A percentile compares a stretch with the other conserved stretches of the same genome.
These are phyloP conservation scores for Adenanthera pavonina DNA, from an alignment of 306 rosid species.

Conservation along the genomic window DNA sequence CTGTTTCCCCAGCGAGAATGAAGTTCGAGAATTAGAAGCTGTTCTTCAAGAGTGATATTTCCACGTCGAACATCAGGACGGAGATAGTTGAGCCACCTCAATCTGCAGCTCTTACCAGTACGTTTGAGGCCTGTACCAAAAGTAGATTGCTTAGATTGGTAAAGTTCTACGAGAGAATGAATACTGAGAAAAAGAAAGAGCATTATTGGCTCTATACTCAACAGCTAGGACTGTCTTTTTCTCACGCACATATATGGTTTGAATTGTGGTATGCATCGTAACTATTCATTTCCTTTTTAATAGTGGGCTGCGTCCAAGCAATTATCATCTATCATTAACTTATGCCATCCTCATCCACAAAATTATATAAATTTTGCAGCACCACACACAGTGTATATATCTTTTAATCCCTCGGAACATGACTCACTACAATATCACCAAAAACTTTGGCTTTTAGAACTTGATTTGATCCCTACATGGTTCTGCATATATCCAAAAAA, in stretches of 20 bases:
- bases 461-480: neutral
- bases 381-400: neutral
- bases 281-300: slow-evolving; percentile 29
- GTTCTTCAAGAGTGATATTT: slow-evolving; percentile 88
- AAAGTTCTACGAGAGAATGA: slow-evolving; percentile 51
- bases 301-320: slow-evolving; percentile 31
- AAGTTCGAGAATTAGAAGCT: slow-evolving; percentile 88
- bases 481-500: neutral
- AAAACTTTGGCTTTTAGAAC: slow-evolving; percentile 47
- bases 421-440: slow-evolving; percentile 12
- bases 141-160: slow-evolving; percentile 42
- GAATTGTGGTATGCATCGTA: slow-evolving; percentile 30
- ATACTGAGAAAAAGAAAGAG: slow-evolving; percentile 32
- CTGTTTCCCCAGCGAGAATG: slow-evolving; percentile 98
- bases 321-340: slow-evolving; percentile 27
- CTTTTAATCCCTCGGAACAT: neutral
- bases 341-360: slow-evolving; percentile 37
- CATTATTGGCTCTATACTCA: slow-evolving; percentile 8
- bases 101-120: slow-evolving; percentile 92
- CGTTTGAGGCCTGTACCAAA: slow-evolving; percentile 74
- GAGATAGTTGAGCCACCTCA: slow-evolving; percentile 94
- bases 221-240: slow-evolving; percentile 19
- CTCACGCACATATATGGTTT: slow-evolving; percentile 4
- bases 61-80: slow-evolving; percentile 97
- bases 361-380: neutral